Evolutionary conservation across 768 basidiomycete species (phyloP).

Genomic region (Russula earlei): DNA sequence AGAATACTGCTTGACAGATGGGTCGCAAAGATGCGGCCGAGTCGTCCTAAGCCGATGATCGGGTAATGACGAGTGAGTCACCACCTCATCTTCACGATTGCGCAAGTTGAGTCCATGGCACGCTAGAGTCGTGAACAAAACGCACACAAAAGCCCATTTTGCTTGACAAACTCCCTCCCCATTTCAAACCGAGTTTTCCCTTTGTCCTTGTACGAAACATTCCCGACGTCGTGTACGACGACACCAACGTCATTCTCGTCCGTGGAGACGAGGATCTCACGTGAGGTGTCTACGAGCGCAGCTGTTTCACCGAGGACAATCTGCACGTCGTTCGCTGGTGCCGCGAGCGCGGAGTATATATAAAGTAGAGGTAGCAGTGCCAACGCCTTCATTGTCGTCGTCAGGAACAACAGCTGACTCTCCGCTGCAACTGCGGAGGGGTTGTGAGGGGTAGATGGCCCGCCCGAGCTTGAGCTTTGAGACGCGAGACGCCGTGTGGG

Average conservation of each 20-base stretch:
- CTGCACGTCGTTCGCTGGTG: constrained; percentile 35
- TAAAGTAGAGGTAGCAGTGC: constrained; percentile 29
- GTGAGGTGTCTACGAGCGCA: constrained; percentile 16
- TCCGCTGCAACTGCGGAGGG: no score
- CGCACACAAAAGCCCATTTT: constrained; percentile 67
- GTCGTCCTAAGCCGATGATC: constrained; percentile 33
- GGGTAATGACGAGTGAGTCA: constrained; percentile 30
- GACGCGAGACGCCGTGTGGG: no score
- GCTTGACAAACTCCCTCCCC: constrained; percentile 57
- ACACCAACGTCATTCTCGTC: constrained; percentile 23
- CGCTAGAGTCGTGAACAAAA: neutral
- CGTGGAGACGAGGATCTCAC: constrained; percentile 9
- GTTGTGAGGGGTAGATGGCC: no score
- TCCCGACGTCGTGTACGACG: constrained; percentile 36
- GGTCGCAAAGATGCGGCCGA: constrained; percentile 41
- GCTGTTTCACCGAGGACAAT: constrained; percentile 31
- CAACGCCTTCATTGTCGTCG: constrained; percentile 33
- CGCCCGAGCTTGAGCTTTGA: no score
- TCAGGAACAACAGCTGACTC: no score
- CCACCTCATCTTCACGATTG: constrained; percentile 31
- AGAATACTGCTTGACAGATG: constrained; percentile 41
- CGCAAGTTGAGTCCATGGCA: neutral
- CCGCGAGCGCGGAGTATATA: constrained; percentile 30
- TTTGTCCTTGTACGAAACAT: constrained; percentile 36
- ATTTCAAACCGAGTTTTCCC: constrained; percentile 49